phyloP scores from a whole-genome alignment of 768 basidiomycete genomes.

The Cystofilobasidium ferigula region DNA sequence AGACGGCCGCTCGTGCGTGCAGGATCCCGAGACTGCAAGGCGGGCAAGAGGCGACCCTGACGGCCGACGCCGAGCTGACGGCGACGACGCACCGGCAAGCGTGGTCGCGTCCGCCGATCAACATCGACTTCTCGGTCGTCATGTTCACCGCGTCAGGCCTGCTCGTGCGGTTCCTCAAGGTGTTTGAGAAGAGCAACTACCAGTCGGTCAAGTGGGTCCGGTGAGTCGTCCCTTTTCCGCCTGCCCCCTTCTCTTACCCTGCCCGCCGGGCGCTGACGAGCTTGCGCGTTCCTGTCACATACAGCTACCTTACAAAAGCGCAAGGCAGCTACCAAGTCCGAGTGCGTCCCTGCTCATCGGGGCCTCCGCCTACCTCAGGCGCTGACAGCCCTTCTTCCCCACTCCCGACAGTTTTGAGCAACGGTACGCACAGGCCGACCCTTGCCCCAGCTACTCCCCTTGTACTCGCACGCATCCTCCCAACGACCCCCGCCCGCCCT shows the following conservation, averaged over 20 bases:
- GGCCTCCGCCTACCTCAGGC: background rate
- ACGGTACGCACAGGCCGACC: background rate
- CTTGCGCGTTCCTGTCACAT: background rate
- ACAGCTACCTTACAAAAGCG: slow-evolving; percentile 25
- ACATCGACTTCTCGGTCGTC: slow-evolving; percentile 90
- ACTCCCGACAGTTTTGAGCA: background rate
- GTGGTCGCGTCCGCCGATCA: slow-evolving; percentile 96
- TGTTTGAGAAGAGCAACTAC: slow-evolving; percentile 92
- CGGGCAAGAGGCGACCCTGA: slow-evolving; percentile 75
- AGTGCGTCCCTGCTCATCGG: slow-evolving; percentile 12
- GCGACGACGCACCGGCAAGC: slow-evolving; percentile 85
- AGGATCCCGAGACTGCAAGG: slow-evolving; percentile 90
- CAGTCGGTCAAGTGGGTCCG: slow-evolving; percentile 39
- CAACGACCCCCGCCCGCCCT: background rate
- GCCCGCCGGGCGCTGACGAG: no score
- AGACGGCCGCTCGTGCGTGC: background rate
- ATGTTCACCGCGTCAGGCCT: slow-evolving; percentile 98
- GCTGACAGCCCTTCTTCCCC: no score
- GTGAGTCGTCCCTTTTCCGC: background rate
- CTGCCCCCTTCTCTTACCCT: background rate
- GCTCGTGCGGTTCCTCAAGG: slow-evolving; percentile 92
- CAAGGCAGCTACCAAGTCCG: slow-evolving; percentile 25
- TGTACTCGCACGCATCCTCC: background rate
- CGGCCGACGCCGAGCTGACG: slow-evolving; percentile 69
- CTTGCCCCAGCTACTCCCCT: background rate